Base-by-base conservation (phyloP, 805 yeast species). In the Candida tibetensis region DNA sequence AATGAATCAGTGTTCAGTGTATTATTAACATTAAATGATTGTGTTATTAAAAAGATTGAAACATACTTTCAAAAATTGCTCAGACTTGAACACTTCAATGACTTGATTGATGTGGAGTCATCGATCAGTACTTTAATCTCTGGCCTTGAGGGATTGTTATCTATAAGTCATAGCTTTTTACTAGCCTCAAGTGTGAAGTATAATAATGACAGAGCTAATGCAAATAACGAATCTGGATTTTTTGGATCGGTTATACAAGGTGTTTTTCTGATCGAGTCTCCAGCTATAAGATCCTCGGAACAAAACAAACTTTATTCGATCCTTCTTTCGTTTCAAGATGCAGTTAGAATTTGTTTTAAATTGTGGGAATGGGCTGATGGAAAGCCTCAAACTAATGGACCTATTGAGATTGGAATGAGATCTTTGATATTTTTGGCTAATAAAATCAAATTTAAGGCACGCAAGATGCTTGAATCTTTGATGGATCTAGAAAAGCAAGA, bases 321-420 rank as follows among this genome's bases (percentile, higher is more conserved):
- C 4, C 58, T 82, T n/a, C 64, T 77, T 32, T 74, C 89, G 4
- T 76, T 87, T 53, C 81, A 78, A 40, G 78, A 74, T 41, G 77
- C 85, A 1, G 72, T 78, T 1, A 59, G 56, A 18, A 62, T 76
- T 0, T 71, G 83, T 19, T 82, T 76, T 44, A 66, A 69, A 9
- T 72, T 88, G 9, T 90, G 96, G 96, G 54, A 65, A 18, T 75
- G 82, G 79, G 75, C 80, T 5, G 95, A 84, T 47, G 49, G 52
- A 6, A 58, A 49, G 23, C 60, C 60, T 5, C 40, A 31, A 33
- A 30, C 16, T 34, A 19, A 19, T n/a, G 6, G 10, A n/a, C 32
- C 30, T 17, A 15, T 15, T 30, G 15, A 30, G 25, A 48, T 45
- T 4, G 53, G 61, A 2, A 50, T 44, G 3, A 58, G 56, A 31